Evolutionary conservation across 75 land plant genomes (phyloP).

Genomic region (Sequoiadendron giganteum): DNA sequence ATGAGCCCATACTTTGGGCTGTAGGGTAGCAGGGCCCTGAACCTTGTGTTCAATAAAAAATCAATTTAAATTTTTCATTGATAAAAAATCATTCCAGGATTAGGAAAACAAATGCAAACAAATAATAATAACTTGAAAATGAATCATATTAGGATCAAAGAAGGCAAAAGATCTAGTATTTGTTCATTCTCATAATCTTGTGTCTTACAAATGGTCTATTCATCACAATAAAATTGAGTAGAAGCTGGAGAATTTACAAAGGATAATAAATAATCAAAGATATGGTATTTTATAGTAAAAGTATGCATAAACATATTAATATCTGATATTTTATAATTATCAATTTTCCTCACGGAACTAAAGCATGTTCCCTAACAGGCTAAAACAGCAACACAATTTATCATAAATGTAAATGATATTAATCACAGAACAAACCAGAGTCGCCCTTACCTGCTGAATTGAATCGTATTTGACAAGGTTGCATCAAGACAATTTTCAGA

Average conservation of each 20-base stretch:
- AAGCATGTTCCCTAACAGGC: background rate
- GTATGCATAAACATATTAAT: background rate
- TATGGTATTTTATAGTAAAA: background rate
- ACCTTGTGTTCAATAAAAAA: background rate
- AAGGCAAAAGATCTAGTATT: background rate
- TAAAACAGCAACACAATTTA: background rate
- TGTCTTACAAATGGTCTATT: background rate
- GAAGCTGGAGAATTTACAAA: background rate
- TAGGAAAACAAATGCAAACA: no score
- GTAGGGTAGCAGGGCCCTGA: background rate
- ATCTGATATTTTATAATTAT: background rate
- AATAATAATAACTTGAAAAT: no score
- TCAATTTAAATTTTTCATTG: background rate
- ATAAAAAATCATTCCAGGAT: no score
- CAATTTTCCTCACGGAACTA: background rate
- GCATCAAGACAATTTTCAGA: constrained; percentile 18
- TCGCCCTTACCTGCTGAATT: constrained; percentile 42
- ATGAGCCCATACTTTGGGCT: no score
- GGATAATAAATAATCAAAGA: background rate
- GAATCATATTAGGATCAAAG: background rate
- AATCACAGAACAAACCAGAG: background rate
- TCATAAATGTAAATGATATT: background rate
- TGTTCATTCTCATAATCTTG: background rate
- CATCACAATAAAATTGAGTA: background rate
- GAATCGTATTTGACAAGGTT: constrained; percentile 24